Evolutionary conservation across 2,329 filamentous ascomycete species (phyloP).

Genomic region (Verticillium nubilum): DNA sequence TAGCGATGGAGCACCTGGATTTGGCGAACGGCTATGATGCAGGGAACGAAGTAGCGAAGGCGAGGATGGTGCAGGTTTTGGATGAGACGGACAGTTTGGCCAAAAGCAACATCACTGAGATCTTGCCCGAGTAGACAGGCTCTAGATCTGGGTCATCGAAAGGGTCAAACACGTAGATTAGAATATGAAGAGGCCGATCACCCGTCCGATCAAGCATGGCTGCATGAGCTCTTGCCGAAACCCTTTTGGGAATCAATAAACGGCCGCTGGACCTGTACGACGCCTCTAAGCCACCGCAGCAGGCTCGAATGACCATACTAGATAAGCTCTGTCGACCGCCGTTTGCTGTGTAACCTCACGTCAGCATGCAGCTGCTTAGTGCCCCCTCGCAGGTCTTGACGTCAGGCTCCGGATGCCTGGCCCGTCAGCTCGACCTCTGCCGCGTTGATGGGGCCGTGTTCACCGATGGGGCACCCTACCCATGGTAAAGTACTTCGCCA

Average conservation of each 20-base stretch:
- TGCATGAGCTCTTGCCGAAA: too few relatives aligned
- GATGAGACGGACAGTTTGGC: constrained; percentile 20
- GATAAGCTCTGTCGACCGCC: neutral
- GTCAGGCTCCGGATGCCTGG: neutral
- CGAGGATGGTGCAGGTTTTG: constrained; percentile 18
- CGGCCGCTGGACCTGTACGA: neutral
- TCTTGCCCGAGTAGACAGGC: constrained; percentile 11
- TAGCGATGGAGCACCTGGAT: constrained; percentile 28
- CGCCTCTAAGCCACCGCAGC: neutral
- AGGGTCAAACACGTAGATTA: neutral
- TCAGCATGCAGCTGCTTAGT: neutral
- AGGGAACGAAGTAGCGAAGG: constrained; percentile 8
- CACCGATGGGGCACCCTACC: too few relatives aligned
- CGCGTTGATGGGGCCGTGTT: neutral
- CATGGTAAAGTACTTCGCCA: too few relatives aligned
- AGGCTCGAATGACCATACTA: neutral
- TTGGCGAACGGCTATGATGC: constrained; percentile 6
- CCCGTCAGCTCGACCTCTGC: neutral
- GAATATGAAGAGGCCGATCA: neutral
- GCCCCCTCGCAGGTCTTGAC: neutral
- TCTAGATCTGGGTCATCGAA: neutral
- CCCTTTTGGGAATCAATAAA: too few relatives aligned
- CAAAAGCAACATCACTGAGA: constrained; percentile 22
- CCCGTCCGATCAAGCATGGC: neutral
- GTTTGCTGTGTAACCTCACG: neutral